These are phyloP conservation scores for Pseudogymnoascus sp. DNA, from an alignment of 2,329 filamentous ascomycete genomes.

Conservation along the genomic window DNA sequence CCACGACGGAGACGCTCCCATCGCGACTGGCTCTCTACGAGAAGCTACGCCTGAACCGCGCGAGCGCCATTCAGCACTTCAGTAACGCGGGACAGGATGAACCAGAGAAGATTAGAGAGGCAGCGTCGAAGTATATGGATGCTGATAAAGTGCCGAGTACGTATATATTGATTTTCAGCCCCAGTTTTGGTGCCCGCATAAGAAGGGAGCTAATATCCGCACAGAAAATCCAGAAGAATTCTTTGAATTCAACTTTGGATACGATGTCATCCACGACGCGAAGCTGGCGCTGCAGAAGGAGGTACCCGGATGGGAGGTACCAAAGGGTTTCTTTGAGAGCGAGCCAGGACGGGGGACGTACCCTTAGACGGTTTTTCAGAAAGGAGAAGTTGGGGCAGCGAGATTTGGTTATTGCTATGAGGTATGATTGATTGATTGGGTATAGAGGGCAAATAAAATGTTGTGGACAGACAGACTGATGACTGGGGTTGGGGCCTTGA, in stretches of 20 bases:
- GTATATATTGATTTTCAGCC: not conserved
- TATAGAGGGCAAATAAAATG: not conserved
- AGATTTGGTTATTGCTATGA: not conserved
- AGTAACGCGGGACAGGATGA: conserved; percentile 32
- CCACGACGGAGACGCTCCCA: conserved; percentile 16
- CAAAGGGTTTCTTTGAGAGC: conserved; percentile 17
- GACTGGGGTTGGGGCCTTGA: not conserved
- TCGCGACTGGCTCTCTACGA: conserved; percentile 27
- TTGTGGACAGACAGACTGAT: not conserved
- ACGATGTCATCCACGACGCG: conserved; percentile 20
- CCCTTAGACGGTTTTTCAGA: conserved; percentile 5
- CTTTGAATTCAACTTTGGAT: conserved; percentile 24
- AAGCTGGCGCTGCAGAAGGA: conserved; percentile 11
- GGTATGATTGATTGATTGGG: not conserved
- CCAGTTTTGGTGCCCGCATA: not conserved
- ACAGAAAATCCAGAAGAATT: conserved; percentile 23
- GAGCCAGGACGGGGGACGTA: conserved; percentile 16
- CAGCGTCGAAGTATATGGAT: conserved; percentile 23
- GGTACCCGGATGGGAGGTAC: conserved; percentile 16
- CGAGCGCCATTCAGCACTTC: conserved; percentile 33
- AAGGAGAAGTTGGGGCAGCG: not conserved
- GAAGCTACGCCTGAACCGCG: conserved; percentile 25
- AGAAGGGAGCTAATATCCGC: not conserved
- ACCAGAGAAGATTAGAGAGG: conserved; percentile 22
- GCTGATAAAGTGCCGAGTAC: conserved; percentile 28